Evolutionary conservation across 495 filamentous ascomycete genomes (phyloP).

Genomic region (Talaromyces proteolyticus): DNA sequence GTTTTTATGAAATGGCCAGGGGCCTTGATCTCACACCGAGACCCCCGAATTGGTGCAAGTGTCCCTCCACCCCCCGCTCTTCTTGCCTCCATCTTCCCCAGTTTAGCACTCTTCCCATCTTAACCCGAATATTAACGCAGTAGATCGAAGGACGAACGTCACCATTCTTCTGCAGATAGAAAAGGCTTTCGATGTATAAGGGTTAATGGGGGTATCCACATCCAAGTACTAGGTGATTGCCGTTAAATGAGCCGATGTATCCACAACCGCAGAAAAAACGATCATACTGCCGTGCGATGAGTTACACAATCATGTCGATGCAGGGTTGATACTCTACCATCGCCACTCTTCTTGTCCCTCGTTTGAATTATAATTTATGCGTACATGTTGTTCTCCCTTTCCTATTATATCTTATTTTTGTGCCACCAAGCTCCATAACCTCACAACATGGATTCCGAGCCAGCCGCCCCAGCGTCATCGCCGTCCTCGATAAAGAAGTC

Average conservation of each 20-base stretch:
- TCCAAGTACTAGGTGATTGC: too few species aligned
- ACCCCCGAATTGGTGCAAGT: background rate
- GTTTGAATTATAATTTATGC: background rate
- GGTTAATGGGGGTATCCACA: background rate
- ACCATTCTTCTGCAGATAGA: too few species aligned
- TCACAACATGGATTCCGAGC: background rate
- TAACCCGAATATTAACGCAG: background rate
- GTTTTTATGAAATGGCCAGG: background rate
- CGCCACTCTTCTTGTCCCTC: background rate
- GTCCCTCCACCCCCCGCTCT: background rate
- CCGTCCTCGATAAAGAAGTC: constrained; percentile 14
- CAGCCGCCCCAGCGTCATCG: background rate
- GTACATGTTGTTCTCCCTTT: background rate
- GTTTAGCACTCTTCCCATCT: background rate
- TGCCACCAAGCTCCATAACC: too few species aligned
- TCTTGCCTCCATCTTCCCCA: background rate
- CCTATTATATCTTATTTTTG: background rate
- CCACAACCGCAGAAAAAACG: too few species aligned
- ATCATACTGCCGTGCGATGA: too few species aligned
- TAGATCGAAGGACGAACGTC: background rate
- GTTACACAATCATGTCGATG: background rate
- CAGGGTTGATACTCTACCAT: background rate
- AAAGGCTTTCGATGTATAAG: background rate
- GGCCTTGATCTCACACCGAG: background rate
- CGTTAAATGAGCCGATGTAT: background rate